These are phyloP conservation scores for Tritrichomonas foetus DNA, from an alignment of 208 protist genomes.

Conservation along the genomic window DNA sequence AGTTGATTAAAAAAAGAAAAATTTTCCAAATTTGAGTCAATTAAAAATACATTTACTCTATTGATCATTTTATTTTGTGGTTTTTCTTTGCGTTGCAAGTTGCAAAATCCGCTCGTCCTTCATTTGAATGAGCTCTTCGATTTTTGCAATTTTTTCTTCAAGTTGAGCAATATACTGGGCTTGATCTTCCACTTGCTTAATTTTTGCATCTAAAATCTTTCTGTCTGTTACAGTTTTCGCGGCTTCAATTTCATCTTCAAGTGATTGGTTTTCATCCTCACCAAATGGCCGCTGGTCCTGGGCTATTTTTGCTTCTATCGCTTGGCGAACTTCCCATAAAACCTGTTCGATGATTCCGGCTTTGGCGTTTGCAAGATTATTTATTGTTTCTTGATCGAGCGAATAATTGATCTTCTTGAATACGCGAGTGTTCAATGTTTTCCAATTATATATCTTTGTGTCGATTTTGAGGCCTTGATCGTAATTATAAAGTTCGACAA, in stretches of 20 bases:
- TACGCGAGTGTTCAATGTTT: constrained; percentile 80
- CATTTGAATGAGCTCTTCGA: background rate
- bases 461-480: constrained; percentile 68
- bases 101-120: background rate
- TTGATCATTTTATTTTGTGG: no score
- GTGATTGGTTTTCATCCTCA: background rate
- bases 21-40: no score
- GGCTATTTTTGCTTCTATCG: background rate
- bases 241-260: constrained; percentile 26
- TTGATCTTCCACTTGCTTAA: constrained; percentile 1
- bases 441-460: constrained; percentile 91
- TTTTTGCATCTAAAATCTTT: background rate
- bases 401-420: constrained; percentile 81
- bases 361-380: constrained; percentile 73
- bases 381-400: constrained; percentile 72
- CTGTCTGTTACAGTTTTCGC: background rate
- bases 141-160: background rate
- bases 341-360: constrained; percentile 80
- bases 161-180: background rate
- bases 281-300: background rate
- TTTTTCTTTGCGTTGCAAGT: background rate
- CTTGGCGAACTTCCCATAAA: constrained; percentile 67
- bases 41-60: no score
- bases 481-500: constrained; percentile 98
- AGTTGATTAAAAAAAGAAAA: no score